Conservation (phyloP, 169 alveolate species). For the Plasmodium cynomolgi region DNA sequence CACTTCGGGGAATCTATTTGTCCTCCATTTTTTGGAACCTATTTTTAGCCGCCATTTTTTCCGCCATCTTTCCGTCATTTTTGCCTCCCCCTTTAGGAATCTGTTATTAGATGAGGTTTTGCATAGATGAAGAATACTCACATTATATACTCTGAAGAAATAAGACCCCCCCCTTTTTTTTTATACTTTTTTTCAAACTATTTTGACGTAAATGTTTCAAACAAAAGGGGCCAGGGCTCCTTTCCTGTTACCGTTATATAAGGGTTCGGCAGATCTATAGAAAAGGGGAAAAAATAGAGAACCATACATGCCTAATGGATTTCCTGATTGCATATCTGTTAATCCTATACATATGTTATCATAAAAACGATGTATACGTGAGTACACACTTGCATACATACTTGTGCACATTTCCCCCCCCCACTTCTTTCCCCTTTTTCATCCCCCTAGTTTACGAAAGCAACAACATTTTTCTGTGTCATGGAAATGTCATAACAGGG, state of each 20-base stretch:
- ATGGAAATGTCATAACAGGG: conserved; percentile 75
- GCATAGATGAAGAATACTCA: neutral
- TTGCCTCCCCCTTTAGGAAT: neutral
- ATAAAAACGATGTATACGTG: neutral
- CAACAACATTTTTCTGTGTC: conserved; percentile 69
- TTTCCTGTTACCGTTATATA: conserved; percentile 73
- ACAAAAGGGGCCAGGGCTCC: conserved; percentile 66
- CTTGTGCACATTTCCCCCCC: neutral
- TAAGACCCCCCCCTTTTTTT: neutral
- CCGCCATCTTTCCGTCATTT: neutral
- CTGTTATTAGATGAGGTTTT: neutral
- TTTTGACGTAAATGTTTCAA: conserved; percentile 45
- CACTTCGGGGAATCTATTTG: neutral
- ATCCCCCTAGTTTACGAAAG: conserved; percentile 68
- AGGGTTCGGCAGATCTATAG: conserved; percentile 20
- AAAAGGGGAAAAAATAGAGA: neutral
- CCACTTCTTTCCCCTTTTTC: neutral
- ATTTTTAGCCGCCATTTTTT: neutral
- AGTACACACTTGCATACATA: neutral
- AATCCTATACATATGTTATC: neutral
- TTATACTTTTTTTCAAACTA: neutral
- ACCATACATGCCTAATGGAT: neutral
- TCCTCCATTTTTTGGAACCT: neutral
- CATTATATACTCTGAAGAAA: neutral
- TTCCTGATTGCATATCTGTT: neutral